These are phyloP conservation scores for Aspergillus carlsbadensis DNA, from an alignment of 495 filamentous ascomycete genomes.

Conservation along the genomic window DNA sequence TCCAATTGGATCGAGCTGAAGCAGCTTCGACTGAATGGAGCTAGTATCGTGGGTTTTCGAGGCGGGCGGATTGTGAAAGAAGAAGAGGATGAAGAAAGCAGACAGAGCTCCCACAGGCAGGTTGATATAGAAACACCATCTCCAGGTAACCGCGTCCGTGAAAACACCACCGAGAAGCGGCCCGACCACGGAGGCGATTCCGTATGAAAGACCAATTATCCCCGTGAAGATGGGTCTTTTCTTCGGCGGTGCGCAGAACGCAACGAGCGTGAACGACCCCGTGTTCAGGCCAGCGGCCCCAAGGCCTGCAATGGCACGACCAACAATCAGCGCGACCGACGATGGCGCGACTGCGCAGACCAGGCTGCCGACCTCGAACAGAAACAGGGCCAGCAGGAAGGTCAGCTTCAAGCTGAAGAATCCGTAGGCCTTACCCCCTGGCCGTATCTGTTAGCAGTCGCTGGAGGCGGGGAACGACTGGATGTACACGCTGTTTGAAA, in stretches of 20 bases:
- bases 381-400: conserved; percentile 21
- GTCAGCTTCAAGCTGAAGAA: conserved; percentile 41
- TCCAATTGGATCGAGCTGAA: conserved; percentile 31
- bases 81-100: conserved; percentile 51
- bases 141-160: conserved; percentile 60
- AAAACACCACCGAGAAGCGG: conserved; percentile 60
- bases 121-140: conserved; percentile 84
- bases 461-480: too few species aligned
- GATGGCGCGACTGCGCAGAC: conserved; percentile 71
- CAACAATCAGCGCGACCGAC: conserved; percentile 69
- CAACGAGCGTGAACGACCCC: conserved; percentile 2
- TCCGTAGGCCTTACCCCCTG: conserved; percentile 47
- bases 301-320: conserved; percentile 72
- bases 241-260: conserved; percentile 55
- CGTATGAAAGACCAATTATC: conserved; percentile 65
- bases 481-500: conserved; percentile 26
- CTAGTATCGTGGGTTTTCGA: conserved; percentile 1
- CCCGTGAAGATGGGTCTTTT: conserved; percentile 66
- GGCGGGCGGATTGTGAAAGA: conserved; percentile 36
- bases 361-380: conserved; percentile 71
- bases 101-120: conserved; percentile 63
- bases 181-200: conserved; percentile 65
- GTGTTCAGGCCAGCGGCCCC: conserved; percentile 63
- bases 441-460: conserved; percentile 10
- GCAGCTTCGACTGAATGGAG: conserved; percentile 23